Conservation (phyloP, 768 basidiomycete species). For the Trametes cubensis region DNA sequence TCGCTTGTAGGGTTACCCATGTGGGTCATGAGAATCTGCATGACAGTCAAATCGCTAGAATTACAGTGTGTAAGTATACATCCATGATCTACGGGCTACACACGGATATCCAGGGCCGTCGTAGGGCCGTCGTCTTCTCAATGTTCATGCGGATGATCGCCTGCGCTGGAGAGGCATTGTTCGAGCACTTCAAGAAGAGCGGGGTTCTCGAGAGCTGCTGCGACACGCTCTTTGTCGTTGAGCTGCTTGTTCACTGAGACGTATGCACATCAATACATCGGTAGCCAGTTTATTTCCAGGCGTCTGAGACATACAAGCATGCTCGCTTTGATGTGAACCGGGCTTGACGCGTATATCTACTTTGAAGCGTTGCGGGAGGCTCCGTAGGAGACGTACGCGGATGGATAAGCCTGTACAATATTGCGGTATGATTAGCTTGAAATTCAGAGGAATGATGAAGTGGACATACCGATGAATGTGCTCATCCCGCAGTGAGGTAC, state of each 20-base stretch:
- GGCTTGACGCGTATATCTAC: conserved; percentile 92
- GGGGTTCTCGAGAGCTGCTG: conserved; percentile 93
- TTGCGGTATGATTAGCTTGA: neutral
- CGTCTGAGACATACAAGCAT: conserved; percentile 65
- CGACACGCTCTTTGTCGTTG: conserved; percentile 98
- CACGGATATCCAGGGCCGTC: neutral
- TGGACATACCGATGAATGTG: conserved; percentile 81
- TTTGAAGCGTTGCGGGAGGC: conserved; percentile 91
- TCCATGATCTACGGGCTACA: conserved; percentile 5
- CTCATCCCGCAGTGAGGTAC: conserved; percentile 98
- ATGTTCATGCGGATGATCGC: conserved; percentile 6
- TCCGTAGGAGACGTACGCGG: conserved; percentile 85
- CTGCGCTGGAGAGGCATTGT: conserved; percentile 54
- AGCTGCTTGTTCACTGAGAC: conserved; percentile 92
- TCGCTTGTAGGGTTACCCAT: neutral
- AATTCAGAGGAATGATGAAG: neutral
- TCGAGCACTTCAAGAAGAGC: conserved; percentile 87
- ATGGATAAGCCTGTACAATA: conserved; percentile 80
- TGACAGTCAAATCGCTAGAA: neutral
- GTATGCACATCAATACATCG: neutral
- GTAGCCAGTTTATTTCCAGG: too few relatives aligned
- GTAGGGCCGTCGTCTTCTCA: neutral
- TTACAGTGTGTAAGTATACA: conserved; percentile 21
- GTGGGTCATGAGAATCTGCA: neutral
- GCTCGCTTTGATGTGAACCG: conserved; percentile 95